These are phyloP conservation scores for Lasiodiplodia sp. DNA, from an alignment of 2,329 filamentous ascomycete genomes.

Conservation along the genomic window DNA sequence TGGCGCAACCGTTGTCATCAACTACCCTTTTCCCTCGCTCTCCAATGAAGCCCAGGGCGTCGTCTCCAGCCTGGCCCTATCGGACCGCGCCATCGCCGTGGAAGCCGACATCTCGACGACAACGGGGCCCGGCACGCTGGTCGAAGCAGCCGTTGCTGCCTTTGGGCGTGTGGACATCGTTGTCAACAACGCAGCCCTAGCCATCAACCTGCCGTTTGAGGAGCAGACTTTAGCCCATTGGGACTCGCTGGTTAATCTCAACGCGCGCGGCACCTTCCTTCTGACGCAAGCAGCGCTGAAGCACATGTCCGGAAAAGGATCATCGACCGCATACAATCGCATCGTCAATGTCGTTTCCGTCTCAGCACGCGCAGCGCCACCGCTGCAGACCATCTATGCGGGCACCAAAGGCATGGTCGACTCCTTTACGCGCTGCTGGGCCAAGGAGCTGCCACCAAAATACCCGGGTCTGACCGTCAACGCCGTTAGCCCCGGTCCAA, in stretches of 20 bases:
- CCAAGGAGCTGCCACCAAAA: conserved; percentile 54
- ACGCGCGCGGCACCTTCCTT: conserved; percentile 53
- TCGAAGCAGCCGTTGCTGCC: conserved; percentile 47
- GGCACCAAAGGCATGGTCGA: conserved; percentile 61
- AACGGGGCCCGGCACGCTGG: conserved; percentile 41
- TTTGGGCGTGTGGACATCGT: conserved; percentile 57
- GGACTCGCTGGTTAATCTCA: conserved; percentile 52
- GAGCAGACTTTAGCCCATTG: conserved; percentile 51
- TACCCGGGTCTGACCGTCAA: conserved; percentile 57
- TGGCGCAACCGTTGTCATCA: conserved; percentile 56
- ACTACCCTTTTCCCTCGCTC: conserved; percentile 53
- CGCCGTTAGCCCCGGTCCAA: conserved; percentile 54
- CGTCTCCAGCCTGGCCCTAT: conserved; percentile 38
- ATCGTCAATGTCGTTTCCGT: conserved; percentile 56
- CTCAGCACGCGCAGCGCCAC: conserved; percentile 45
- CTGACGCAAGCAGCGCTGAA: conserved; percentile 50
- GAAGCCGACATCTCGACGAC: conserved; percentile 48
- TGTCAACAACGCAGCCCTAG: conserved; percentile 56
- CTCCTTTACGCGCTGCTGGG: conserved; percentile 55
- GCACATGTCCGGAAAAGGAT: conserved; percentile 42
- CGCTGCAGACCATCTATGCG: conserved; percentile 57
- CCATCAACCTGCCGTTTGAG: conserved; percentile 48
- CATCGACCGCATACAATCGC: conserved; percentile 34
- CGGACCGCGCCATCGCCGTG: conserved; percentile 45
- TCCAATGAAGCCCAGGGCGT: conserved; percentile 41